Evolutionary conservation across 352 stramenopile genomes (phyloP).

Genomic region (Elongisporangium anandrum): DNA sequence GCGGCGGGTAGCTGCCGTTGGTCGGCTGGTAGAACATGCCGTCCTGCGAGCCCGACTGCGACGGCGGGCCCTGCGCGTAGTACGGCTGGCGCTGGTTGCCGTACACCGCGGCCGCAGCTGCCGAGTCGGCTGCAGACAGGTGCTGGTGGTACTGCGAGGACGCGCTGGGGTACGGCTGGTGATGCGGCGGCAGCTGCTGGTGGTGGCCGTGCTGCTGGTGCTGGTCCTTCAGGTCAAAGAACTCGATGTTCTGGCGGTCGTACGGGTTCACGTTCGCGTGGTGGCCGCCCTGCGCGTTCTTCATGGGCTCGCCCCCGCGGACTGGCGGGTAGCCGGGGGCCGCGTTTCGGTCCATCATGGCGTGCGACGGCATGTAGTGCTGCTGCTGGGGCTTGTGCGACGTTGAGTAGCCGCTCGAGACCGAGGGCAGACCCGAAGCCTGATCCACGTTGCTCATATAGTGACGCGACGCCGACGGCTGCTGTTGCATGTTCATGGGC

Average conservation of each 20-base stretch:
- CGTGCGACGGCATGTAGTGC: not conserved
- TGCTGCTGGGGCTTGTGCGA: constrained; percentile 13
- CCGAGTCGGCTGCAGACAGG: constrained; percentile 54
- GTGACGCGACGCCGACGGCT: constrained; percentile 36
- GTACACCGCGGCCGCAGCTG: constrained; percentile 47
- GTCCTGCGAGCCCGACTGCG: constrained; percentile 23
- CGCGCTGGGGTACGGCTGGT: constrained; percentile 36
- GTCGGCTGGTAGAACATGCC: constrained; percentile 77
- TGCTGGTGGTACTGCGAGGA: constrained; percentile 72
- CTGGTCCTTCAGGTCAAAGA: constrained; percentile 77
- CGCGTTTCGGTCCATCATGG: constrained; percentile 32
- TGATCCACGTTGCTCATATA: constrained; percentile 45
- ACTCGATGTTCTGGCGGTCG: constrained; percentile 44
- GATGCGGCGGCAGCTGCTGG: constrained; percentile 30
- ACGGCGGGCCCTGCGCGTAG: constrained; percentile 50
- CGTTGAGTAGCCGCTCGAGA: constrained; percentile 51
- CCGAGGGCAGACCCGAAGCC: constrained; percentile 29
- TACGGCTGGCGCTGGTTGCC: constrained; percentile 27
- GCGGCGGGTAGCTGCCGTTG: constrained; percentile 37
- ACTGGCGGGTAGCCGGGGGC: constrained; percentile 8
- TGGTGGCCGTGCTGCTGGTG: constrained; percentile 27
- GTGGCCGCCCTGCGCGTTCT: constrained; percentile 15
- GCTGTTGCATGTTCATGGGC: constrained; percentile 43
- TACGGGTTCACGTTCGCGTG: constrained; percentile 36
- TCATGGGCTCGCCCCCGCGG: constrained; percentile 28